Percentiles rank a stretch among this genome's conserved stretches.
These are phyloP conservation scores for Aspergillus fijiensis DNA, from an alignment of 2,329 filamentous ascomycete species.

Conservation along the genomic window DNA sequence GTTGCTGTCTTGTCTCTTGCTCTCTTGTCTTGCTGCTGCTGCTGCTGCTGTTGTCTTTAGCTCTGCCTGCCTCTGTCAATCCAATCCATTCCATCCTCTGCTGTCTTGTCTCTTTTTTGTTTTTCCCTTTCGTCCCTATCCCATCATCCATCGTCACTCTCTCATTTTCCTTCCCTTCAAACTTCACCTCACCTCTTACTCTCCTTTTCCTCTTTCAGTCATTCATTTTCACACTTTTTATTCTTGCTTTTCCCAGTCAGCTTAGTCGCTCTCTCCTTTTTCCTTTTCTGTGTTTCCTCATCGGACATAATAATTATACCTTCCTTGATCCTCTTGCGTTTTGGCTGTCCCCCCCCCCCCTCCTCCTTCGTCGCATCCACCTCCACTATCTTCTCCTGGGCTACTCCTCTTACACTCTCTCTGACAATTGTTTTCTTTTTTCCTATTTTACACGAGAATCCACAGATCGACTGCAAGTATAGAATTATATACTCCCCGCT, in stretches of 20 bases:
- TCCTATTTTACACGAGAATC: slow-evolving; percentile 10
- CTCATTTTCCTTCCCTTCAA: slow-evolving; percentile 18
- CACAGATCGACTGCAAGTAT: slow-evolving; percentile 14
- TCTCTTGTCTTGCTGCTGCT: slow-evolving; percentile 9
- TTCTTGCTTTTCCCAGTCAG: slow-evolving; percentile 21
- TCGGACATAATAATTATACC: slow-evolving; percentile 23
- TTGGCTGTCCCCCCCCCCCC: slow-evolving; percentile 5
- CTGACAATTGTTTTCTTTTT: slow-evolving; percentile 9
- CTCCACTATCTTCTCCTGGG: not conserved
- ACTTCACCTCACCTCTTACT: slow-evolving; percentile 18
- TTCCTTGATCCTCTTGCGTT: slow-evolving; percentile 12
- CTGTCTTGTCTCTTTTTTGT: slow-evolving; percentile 1
- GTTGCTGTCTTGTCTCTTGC: slow-evolving; percentile 15
- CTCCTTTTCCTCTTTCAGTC: slow-evolving; percentile 24
- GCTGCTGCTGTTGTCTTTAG: slow-evolving; percentile 7
- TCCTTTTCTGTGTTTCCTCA: slow-evolving; percentile 20
- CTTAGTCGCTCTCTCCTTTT: slow-evolving; percentile 18
- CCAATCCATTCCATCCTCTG: slow-evolving; percentile 12
- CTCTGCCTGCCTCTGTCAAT: slow-evolving; percentile 23
- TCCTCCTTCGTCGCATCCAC: slow-evolving; percentile 4
- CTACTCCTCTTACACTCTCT: slow-evolving; percentile 11
- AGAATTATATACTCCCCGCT: slow-evolving; percentile 12
- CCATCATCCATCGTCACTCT: slow-evolving; percentile 7
- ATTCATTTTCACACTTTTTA: slow-evolving; percentile 17
- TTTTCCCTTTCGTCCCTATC: slow-evolving; percentile 16